phyloP scores from a whole-genome alignment of 805 yeast species.

The Nakazawaea siamensis region DNA sequence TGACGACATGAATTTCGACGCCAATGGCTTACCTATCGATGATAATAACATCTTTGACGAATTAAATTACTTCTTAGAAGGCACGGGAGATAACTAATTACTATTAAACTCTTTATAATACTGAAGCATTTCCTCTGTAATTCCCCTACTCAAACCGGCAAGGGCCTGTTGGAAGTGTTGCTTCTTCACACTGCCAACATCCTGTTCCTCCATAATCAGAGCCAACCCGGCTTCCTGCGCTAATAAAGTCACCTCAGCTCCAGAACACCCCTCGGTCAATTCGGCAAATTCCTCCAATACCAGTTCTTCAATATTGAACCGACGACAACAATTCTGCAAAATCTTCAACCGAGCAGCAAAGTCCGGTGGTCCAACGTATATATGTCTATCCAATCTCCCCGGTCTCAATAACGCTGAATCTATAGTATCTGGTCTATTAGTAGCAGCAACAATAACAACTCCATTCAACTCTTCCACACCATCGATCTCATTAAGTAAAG shows the following conservation, averaged over 20 bases:
- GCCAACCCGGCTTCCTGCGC: constrained; percentile 94
- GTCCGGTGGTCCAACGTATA: constrained; percentile 92
- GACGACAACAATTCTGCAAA: constrained; percentile 55
- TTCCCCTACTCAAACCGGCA: constrained; percentile 61
- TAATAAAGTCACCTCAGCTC: constrained; percentile 87
- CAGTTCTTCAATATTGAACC: constrained; percentile 48
- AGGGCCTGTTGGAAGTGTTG: constrained; percentile 71
- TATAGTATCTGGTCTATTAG: constrained; percentile 89
- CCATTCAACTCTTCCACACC: constrained; percentile 95
- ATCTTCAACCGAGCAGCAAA: constrained; percentile 72
- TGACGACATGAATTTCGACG: constrained; percentile 6
- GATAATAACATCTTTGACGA: constrained; percentile 11
- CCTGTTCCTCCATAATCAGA: constrained; percentile 78
- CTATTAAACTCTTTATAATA: constrained; percentile 55
- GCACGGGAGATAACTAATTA: background rate
- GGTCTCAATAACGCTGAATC: constrained; percentile 93
- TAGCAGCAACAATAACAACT: constrained; percentile 91
- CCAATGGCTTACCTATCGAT: constrained; percentile 6
- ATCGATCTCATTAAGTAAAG: constrained; percentile 89
- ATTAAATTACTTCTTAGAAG: constrained; percentile 10
- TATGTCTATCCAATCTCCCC: constrained; percentile 88
- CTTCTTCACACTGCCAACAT: constrained; percentile 43
- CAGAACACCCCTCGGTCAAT: constrained; percentile 85
- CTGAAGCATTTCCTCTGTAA: constrained; percentile 76
- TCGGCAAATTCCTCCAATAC: constrained; percentile 40